phyloP scores from a whole-genome alignment of 2,329 filamentous ascomycete species.

The Periconia digitata region DNA sequence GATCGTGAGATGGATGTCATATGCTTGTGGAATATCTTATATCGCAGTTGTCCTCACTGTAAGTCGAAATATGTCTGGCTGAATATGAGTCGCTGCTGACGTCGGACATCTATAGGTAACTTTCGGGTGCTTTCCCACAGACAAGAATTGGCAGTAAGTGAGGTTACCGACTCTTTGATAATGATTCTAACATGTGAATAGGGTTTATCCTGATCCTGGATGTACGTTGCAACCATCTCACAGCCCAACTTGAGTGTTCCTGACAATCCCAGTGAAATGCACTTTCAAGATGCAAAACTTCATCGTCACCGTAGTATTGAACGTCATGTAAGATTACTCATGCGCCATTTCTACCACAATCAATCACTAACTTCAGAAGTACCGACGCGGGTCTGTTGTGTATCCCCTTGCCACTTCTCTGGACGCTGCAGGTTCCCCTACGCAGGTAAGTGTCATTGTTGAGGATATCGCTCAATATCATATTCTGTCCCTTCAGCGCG shows the following conservation, averaged over 20 bases:
- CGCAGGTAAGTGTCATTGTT: no score
- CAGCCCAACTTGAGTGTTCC: constrained; percentile 24
- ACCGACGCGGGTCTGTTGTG: constrained; percentile 37
- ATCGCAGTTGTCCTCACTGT: constrained; percentile 36
- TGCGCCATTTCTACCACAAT: no score
- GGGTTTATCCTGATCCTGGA: no score
- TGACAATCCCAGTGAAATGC: constrained; percentile 28
- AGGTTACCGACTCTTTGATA: no score
- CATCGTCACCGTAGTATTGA: constrained; percentile 30
- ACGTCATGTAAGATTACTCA: constrained; percentile 23
- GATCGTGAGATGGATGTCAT: constrained; percentile 32
- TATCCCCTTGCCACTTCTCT: constrained; percentile 40
- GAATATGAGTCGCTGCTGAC: constrained; percentile 2
- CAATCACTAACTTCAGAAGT: neutral
- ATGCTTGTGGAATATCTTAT: constrained; percentile 29
- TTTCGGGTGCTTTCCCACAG: neutral
- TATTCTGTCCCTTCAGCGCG: no score
- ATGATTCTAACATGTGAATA: neutral
- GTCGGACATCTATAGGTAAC: neutral
- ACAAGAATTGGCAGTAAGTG: neutral
- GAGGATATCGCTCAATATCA: no score
- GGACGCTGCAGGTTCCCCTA: constrained; percentile 22
- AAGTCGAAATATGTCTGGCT: constrained; percentile 29
- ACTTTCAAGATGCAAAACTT: constrained; percentile 34
- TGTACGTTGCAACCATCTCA: constrained; percentile 18